Evolutionary conservation across 306 rosid genomes (phyloP).

Genomic region (Nissolia schottii): DNA sequence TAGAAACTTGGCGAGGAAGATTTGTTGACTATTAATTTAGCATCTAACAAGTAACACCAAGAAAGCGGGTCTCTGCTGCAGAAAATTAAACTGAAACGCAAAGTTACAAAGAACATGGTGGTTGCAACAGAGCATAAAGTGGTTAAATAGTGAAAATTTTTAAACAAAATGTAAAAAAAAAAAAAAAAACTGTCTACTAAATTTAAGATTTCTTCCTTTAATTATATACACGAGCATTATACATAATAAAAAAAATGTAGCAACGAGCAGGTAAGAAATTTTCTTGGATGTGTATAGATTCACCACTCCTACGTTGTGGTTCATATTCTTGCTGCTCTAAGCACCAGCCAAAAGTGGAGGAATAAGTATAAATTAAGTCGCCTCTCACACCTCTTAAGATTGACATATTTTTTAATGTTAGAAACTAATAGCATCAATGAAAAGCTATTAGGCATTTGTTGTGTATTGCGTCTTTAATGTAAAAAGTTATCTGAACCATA

Average conservation of each 20-base stretch:
- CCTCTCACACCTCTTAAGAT: not conserved
- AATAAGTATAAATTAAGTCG: not conserved
- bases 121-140: not conserved
- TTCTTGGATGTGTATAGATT: constrained; percentile 34
- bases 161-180: too few species aligned
- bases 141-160: not conserved
- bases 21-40: not conserved
- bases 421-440: not conserved
- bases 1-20: not conserved
- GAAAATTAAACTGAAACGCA: not conserved
- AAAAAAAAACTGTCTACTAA: too few species aligned
- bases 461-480: not conserved
- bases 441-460: not conserved
- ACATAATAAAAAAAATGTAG: too few species aligned
- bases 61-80: not conserved
- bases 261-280: too few species aligned
- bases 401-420: not conserved
- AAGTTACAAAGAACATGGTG: not conserved
- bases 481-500: too few species aligned
- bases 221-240: not conserved
- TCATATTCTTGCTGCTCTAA: constrained; percentile 44
- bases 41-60: not conserved
- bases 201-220: too few species aligned
- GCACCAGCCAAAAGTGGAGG: constrained; percentile 37
- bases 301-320: constrained; percentile 30